A percentile compares a stretch with the other conserved stretches of the same genome.
phyloP scores from a whole-genome alignment of 371 early-diverging fungal species.

The Saksenaea oblongispora region DNA sequence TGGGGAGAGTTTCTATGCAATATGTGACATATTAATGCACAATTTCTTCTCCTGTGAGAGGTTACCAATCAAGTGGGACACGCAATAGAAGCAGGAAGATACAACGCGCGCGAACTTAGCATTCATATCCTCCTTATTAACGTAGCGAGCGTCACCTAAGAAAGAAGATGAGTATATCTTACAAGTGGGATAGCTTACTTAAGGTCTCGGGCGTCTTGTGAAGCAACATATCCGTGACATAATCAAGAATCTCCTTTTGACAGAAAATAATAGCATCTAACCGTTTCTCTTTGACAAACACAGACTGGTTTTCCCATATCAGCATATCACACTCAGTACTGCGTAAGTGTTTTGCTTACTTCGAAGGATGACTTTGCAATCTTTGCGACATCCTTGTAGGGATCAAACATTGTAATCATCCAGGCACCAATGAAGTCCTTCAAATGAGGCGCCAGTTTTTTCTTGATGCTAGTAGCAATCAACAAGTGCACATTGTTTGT shows the following conservation, averaged over 20 bases:
- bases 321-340: background rate
- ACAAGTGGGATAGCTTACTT: constrained; percentile 48
- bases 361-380: constrained; percentile 56
- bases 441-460: constrained; percentile 62
- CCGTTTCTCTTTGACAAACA: constrained; percentile 59
- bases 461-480: constrained; percentile 57
- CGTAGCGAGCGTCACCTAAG: constrained; percentile 63
- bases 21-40: background rate
- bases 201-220: constrained; percentile 64
- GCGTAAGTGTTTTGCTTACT: constrained; percentile 28
- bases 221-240: constrained; percentile 53
- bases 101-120: constrained; percentile 64
- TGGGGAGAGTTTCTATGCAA: constrained; percentile 31
- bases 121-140: constrained; percentile 63
- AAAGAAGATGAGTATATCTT: too few relatives aligned
- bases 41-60: background rate
- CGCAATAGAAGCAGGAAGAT: constrained; percentile 48
- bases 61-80: constrained; percentile 57
- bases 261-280: constrained; percentile 60
- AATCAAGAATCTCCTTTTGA: constrained; percentile 60
- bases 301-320: constrained; percentile 31
- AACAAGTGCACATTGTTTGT: constrained; percentile 55
- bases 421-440: constrained; percentile 65
- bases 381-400: constrained; percentile 57
- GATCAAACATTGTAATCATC: constrained; percentile 64